Conservation (phyloP, 352 stramenopile genomes). For the Phytophthora pluvialis region DNA sequence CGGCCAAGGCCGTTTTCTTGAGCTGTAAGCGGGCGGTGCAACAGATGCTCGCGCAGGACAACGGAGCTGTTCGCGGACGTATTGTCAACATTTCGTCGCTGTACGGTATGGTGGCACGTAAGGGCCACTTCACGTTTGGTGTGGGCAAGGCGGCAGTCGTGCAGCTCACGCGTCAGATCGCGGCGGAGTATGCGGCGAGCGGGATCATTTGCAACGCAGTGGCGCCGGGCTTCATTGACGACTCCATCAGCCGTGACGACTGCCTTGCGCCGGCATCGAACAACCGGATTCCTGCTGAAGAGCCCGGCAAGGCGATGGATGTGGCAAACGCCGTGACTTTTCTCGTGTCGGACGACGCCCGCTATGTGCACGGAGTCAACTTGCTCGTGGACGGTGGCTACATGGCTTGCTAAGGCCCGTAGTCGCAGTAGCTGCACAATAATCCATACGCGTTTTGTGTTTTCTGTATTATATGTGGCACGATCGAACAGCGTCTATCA, state of each 20-base stretch:
- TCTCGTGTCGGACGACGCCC: slow-evolving; percentile 65
- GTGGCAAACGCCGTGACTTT: slow-evolving; percentile 77
- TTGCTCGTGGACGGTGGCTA: slow-evolving; percentile 66
- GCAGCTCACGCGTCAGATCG: slow-evolving; percentile 73
- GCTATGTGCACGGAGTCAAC: slow-evolving; percentile 70
- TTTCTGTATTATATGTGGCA: slow-evolving; percentile 28
- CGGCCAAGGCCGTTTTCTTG: slow-evolving; percentile 68
- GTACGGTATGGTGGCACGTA: slow-evolving; percentile 64
- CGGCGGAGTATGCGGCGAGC: slow-evolving; percentile 62
- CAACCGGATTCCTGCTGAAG: slow-evolving; percentile 64
- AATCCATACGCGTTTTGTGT: slow-evolving; percentile 5
- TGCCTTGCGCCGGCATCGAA: slow-evolving; percentile 51
- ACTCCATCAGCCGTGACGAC: slow-evolving; percentile 65
- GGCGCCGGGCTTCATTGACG: slow-evolving; percentile 64
- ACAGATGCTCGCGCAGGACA: slow-evolving; percentile 70
- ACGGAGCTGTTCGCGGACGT: slow-evolving; percentile 53
- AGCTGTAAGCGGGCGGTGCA: slow-evolving; percentile 73
- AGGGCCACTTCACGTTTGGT: slow-evolving; percentile 69
- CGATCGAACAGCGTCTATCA: slow-evolving; percentile 24
- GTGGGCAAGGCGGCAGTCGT: slow-evolving; percentile 68
- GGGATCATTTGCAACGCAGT: slow-evolving; percentile 72
- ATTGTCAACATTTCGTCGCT: slow-evolving; percentile 75
- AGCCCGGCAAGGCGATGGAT: slow-evolving; percentile 62
- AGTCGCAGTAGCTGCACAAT: not conserved
- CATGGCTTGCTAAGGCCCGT: slow-evolving; percentile 50